Percentiles rank a stretch among this genome's conserved stretches.
phyloP scores from a whole-genome alignment of 208 protist genomes.

The Leishmania turanica region DNA sequence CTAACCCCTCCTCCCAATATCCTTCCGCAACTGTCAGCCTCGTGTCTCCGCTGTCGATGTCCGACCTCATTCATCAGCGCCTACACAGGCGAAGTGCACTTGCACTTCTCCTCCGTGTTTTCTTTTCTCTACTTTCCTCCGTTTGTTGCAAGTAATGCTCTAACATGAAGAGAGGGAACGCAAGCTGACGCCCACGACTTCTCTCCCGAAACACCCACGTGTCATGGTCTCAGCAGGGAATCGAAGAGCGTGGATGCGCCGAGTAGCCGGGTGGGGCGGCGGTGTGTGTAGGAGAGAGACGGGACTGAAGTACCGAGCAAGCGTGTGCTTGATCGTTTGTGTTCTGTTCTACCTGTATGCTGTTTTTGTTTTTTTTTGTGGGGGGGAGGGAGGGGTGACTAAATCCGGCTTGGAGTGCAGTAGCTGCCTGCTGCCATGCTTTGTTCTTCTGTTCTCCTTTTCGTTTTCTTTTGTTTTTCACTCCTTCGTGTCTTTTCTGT shows the following conservation, averaged over 20 bases:
- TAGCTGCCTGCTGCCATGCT: not conserved
- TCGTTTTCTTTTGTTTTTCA: not conserved
- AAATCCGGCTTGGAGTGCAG: not conserved
- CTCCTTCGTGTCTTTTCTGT: not conserved
- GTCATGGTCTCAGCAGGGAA: not conserved
- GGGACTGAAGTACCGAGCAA: not conserved
- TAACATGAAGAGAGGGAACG: not conserved
- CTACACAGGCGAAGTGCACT: not conserved
- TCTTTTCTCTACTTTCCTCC: slow-evolving; percentile 14
- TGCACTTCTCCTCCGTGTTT: not conserved
- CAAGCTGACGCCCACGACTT: not conserved
- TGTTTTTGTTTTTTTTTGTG: not conserved
- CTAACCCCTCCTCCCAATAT: not conserved
- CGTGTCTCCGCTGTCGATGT: not conserved
- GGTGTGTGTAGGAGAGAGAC: not conserved
- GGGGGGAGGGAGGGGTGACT: not conserved
- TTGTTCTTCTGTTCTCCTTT: not conserved
- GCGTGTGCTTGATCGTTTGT: not conserved
- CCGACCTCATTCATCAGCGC: not conserved
- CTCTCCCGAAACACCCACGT: not conserved
- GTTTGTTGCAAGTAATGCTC: not conserved
- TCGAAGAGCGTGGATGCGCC: not conserved
- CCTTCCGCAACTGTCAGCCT: not conserved
- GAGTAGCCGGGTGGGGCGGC: not conserved
- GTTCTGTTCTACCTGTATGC: not conserved